phyloP scores from a whole-genome alignment of 2,329 filamentous ascomycete species.

The Fusarium zealandicum region DNA sequence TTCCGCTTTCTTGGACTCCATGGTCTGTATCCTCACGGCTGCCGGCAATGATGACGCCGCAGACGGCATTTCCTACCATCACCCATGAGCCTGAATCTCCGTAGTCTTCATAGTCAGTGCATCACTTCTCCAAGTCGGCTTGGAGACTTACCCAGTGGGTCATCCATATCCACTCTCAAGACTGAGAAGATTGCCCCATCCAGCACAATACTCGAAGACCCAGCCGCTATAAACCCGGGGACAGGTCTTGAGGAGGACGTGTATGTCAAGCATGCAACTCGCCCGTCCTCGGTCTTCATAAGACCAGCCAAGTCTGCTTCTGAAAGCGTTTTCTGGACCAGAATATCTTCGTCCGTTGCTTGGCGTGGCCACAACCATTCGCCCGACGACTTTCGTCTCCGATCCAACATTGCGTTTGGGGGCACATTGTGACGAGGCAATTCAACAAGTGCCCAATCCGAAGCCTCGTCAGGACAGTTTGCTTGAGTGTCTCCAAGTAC shows the following conservation, averaged over 20 bases:
- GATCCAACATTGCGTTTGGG: background rate
- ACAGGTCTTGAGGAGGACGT: background rate
- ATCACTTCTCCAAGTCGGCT: too few species aligned
- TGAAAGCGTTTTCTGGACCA: background rate
- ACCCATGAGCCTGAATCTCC: slow-evolving; percentile 1
- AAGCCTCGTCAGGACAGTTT: too few species aligned
- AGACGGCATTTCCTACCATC: background rate
- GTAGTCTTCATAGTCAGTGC: background rate
- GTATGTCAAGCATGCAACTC: background rate
- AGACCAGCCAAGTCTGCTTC: background rate
- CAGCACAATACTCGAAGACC: background rate
- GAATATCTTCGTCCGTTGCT: background rate
- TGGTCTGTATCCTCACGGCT: background rate
- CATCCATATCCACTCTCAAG: background rate
- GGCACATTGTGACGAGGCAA: background rate
- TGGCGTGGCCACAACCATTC: background rate
- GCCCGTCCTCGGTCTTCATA: background rate
- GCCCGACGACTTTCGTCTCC: too few species aligned
- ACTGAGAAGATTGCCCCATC: background rate
- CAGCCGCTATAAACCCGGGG: background rate
- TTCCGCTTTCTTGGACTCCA: background rate
- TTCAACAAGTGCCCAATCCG: background rate
- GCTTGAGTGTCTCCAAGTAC: too few species aligned
- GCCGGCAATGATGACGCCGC: background rate
- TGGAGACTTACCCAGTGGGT: background rate